Evolutionary conservation across 768 basidiomycete species (phyloP).

Genomic region (Termitomyces sp.): DNA sequence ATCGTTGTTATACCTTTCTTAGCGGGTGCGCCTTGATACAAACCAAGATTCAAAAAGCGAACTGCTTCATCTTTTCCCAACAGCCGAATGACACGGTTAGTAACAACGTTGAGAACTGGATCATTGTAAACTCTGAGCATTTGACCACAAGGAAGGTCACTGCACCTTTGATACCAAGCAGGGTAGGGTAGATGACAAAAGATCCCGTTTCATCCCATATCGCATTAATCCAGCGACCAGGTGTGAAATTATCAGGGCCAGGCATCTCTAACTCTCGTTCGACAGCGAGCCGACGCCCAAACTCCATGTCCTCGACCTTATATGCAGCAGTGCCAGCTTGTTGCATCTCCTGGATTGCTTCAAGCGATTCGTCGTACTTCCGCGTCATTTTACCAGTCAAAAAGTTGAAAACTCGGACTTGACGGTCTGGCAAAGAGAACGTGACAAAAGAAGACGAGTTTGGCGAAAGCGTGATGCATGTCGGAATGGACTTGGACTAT

Average conservation of each 20-base stretch:
- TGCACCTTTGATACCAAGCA: slow-evolving; percentile 92
- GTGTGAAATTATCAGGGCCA: slow-evolving; percentile 64
- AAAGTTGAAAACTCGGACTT: slow-evolving; percentile 92
- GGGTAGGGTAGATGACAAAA: slow-evolving; percentile 88
- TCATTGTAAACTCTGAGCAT: background rate
- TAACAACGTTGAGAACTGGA: slow-evolving; percentile 88
- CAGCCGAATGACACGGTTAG: slow-evolving; percentile 85
- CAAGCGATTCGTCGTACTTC: slow-evolving; percentile 91
- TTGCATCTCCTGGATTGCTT: slow-evolving; percentile 97
- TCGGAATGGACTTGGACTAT: slow-evolving; percentile 87
- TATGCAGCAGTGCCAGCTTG: slow-evolving; percentile 93
- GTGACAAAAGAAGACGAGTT: slow-evolving; percentile 87
- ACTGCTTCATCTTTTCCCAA: slow-evolving; percentile 93
- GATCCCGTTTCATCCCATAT: slow-evolving; percentile 99
- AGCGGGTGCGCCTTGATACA: slow-evolving; percentile 93
- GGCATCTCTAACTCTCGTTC: slow-evolving; percentile 89
- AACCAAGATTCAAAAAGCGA: slow-evolving; percentile 78
- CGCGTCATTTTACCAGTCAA: slow-evolving; percentile 83
- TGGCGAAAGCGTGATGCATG: slow-evolving; percentile 88
- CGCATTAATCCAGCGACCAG: slow-evolving; percentile 79
- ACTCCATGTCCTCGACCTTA: slow-evolving; percentile 98
- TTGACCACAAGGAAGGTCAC: background rate
- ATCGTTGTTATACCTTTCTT: slow-evolving; percentile 81
- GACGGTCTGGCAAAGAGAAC: slow-evolving; percentile 89
- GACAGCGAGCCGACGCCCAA: slow-evolving; percentile 89